Conservation (phyloP, 345 rosid genomes). For the Arabidopsis suecica region DNA sequence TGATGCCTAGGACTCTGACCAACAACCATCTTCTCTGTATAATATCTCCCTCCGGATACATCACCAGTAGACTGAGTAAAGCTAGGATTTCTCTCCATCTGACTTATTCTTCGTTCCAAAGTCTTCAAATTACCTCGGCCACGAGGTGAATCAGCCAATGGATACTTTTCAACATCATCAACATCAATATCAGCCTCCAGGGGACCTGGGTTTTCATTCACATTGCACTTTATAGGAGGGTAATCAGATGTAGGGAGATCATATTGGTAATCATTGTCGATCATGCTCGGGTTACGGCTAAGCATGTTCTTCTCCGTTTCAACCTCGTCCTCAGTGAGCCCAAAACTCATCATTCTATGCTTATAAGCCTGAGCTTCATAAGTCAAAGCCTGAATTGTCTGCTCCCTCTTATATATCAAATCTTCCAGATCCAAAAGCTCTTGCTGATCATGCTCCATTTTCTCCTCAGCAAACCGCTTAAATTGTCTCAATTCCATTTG, state of each 20-base stretch:
- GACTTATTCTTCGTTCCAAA: constrained; percentile 70
- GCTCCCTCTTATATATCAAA: constrained; percentile 88
- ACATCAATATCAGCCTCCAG: constrained; percentile 63
- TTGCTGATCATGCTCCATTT: constrained; percentile 91
- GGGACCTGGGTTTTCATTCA: constrained; percentile 60
- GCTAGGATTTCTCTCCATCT: constrained; percentile 77
- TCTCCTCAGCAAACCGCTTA: constrained; percentile 89
- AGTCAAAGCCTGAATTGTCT: constrained; percentile 71
- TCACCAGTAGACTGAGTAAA: constrained; percentile 56
- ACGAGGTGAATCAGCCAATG: constrained; percentile 69
- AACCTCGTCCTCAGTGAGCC: constrained; percentile 72
- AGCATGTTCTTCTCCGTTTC: constrained; percentile 58
- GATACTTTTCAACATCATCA: constrained; percentile 79
- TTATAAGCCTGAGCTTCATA: constrained; percentile 90
- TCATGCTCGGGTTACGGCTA: constrained; percentile 53
- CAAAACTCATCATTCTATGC: constrained; percentile 96
- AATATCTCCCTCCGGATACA: constrained; percentile 52
- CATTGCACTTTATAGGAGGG: constrained; percentile 78
- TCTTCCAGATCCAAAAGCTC: constrained; percentile 79
- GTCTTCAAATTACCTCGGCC: constrained; percentile 59
- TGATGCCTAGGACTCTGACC: constrained; percentile 73
- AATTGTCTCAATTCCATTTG: constrained; percentile 96
- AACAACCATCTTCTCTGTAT: constrained; percentile 71
- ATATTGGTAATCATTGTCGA: constrained; percentile 52
- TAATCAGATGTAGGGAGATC: constrained; percentile 66